Evolutionary conservation across 331 rosid genomes (phyloP).

Genomic region (Rhamnella rubrinervis): DNA sequence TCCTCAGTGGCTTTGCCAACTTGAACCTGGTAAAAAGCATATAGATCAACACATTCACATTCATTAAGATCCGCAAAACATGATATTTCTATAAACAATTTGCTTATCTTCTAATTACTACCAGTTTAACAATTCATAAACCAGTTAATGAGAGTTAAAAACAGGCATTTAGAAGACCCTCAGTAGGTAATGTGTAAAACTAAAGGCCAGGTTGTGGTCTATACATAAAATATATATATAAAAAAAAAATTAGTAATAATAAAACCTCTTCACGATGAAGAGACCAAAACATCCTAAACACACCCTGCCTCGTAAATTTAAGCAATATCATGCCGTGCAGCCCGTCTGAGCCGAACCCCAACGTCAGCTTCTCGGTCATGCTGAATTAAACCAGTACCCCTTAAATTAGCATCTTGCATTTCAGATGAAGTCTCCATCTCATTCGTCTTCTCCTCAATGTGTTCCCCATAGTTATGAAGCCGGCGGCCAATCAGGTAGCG

Average conservation of each 20-base stretch:
- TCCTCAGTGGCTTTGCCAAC: too few relatives aligned
- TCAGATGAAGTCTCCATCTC: constrained; percentile 20
- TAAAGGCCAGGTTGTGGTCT: not conserved
- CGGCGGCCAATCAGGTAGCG: constrained; percentile 90
- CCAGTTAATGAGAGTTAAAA: not conserved
- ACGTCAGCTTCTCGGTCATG: constrained; percentile 29
- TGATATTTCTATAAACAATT: not conserved
- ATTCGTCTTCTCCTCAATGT: constrained; percentile 26
- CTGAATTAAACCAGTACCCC: constrained; percentile 12
- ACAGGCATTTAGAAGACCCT: not conserved
- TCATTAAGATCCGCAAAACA: too few relatives aligned
- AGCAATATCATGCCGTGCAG: constrained; percentile 18
- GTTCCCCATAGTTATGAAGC: constrained; percentile 90
- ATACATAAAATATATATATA: not conserved
- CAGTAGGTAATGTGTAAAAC: not conserved
- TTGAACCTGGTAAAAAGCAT: too few relatives aligned
- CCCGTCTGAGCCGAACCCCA: constrained; percentile 47
- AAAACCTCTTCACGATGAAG: constrained; percentile 4
- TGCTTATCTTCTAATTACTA: not conserved
- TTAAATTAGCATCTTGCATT: constrained; percentile 15
- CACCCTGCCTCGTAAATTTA: not conserved
- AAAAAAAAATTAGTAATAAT: too few relatives aligned
- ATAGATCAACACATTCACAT: too few relatives aligned
- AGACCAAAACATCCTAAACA: constrained; percentile 8
- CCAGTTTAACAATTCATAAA: constrained; percentile 20